phyloP scores from a whole-genome alignment of 352 stramenopile genomes.

The Globisporangium splendens region DNA sequence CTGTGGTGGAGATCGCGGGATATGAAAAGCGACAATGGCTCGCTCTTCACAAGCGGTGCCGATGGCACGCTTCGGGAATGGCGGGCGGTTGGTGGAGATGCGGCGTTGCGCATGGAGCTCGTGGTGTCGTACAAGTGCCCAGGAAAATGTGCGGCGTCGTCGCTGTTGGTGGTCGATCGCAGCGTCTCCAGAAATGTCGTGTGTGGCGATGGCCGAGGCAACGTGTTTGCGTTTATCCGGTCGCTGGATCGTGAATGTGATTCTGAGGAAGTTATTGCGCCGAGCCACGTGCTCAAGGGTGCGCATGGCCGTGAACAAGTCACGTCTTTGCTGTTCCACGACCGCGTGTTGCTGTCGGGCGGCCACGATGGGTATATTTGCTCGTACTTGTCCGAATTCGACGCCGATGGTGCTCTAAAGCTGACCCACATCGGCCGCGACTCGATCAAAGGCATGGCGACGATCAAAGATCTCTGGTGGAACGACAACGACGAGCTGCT shows the following conservation, averaged over 20 bases:
- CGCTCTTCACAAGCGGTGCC: slow-evolving; percentile 58
- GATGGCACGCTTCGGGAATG: slow-evolving; percentile 67
- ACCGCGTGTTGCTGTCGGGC: slow-evolving; percentile 52
- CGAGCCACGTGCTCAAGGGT: slow-evolving; percentile 37
- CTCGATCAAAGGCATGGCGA: slow-evolving; percentile 75
- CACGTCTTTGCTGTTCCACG: slow-evolving; percentile 42
- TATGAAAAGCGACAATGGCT: slow-evolving; percentile 20
- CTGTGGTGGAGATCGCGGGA: slow-evolving; percentile 50
- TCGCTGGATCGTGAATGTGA: slow-evolving; percentile 7
- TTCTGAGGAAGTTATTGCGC: not conserved
- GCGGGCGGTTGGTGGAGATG: slow-evolving; percentile 18
- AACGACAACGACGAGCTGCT: slow-evolving; percentile 43
- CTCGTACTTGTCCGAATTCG: slow-evolving; percentile 34
- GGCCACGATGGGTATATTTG: slow-evolving; percentile 85
- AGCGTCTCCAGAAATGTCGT: slow-evolving; percentile 45
- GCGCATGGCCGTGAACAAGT: slow-evolving; percentile 72
- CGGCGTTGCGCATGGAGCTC: slow-evolving; percentile 18
- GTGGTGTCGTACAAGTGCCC: slow-evolving; percentile 51
- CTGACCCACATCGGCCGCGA: slow-evolving; percentile 47
- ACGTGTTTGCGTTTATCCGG: slow-evolving; percentile 59
- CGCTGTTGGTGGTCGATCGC: slow-evolving; percentile 47
- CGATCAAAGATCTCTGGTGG: slow-evolving; percentile 65
- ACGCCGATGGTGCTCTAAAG: slow-evolving; percentile 19
- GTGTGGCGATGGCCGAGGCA: slow-evolving; percentile 72
- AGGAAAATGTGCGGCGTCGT: slow-evolving; percentile 52